Base-by-base conservation (phyloP, 2,329 filamentous ascomycete species). In the Blastomyces percursus region DNA sequence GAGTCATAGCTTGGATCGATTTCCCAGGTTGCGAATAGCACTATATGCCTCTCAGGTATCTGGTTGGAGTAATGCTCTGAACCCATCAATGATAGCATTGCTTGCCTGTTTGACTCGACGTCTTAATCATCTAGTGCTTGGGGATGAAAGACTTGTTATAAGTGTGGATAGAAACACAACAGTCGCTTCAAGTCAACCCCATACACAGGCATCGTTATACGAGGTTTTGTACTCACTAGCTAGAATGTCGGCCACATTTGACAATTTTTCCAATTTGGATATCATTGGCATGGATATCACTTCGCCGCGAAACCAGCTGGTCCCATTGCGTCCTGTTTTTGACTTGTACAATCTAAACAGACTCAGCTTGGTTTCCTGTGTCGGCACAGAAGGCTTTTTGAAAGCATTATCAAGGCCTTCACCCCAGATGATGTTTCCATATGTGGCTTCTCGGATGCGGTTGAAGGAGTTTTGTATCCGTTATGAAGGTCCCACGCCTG, bases 391-490 rank as follows among this genome's bases (percentile, higher is more conserved):
- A 14, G 19, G 24, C 12, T 30, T 61, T 27, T 30, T 61, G 35
- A n/a, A n/a, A n/a, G 8, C 12, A 19, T 48, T 61, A 12, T 51
- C 59, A 32, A 16, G 8, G 12, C 42, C 57, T 30, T 32, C 16
- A 7, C 35, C 27, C 7, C 46, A 48, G 16, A 38, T 7, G n/a
- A 38, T 21, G 12, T 9, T 12, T 38, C 35, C 55, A 16, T 42
- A 57, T 44, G 55, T 24, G 35, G 16, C 3, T 21, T 27, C 35
- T 57, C 55, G 35, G 21, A 40, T 57, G 55, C 19, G 27, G 19
- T 32, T 61, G 48, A 61, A 54, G 27, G 59, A 61, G 21, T 61
- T 61, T 32, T 32, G 35, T 35, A 54, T 61, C 35, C 59, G 59
- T 35, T 24, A 40, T 14, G 59, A 61, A 32, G 14, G 19, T 21